A percentile compares a stretch with the other conserved stretches of the same genome.
phyloP scores from a whole-genome alignment of 2,329 filamentous ascomycete genomes.

The Diaporthe citriasiana region DNA sequence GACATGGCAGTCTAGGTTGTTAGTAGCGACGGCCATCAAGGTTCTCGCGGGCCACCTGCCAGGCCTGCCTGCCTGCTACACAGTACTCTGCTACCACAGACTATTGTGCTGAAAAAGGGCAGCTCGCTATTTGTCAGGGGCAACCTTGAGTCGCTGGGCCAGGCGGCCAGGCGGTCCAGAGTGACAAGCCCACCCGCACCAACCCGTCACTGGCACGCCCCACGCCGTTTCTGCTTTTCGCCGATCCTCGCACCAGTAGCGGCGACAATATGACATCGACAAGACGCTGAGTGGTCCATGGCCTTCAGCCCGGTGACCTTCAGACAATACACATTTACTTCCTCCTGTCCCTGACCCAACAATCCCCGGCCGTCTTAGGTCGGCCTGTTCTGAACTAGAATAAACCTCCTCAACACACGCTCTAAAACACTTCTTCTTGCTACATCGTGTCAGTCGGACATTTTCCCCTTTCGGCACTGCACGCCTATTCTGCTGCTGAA shows the following conservation, averaged over 20 bases:
- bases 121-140: conserved; percentile 37
- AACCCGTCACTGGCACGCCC: conserved; percentile 7
- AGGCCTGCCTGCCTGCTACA: background rate
- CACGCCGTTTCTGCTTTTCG: conserved; percentile 16
- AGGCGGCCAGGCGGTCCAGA: conserved; percentile 14
- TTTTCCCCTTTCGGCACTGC: background rate
- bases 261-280: conserved; percentile 36
- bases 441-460: background rate
- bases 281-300: conserved; percentile 12
- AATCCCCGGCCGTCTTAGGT: background rate
- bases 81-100: background rate
- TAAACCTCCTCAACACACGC: background rate
- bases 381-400: conserved; percentile 4
- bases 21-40: background rate
- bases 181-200: conserved; percentile 18
- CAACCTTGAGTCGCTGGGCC: conserved; percentile 15
- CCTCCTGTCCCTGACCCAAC: conserved; percentile 21
- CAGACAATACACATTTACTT: conserved; percentile 11
- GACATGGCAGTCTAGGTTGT: conserved; percentile 10
- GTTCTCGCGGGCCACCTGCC: conserved; percentile 6
- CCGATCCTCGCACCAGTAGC: conserved; percentile 8
- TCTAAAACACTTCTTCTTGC: background rate
- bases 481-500: background rate
- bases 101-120: background rate
- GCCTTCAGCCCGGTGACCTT: conserved; percentile 16